phyloP scores from a whole-genome alignment of 176 grass and related monocot genomes.

The Triticum timopheevii region DNA sequence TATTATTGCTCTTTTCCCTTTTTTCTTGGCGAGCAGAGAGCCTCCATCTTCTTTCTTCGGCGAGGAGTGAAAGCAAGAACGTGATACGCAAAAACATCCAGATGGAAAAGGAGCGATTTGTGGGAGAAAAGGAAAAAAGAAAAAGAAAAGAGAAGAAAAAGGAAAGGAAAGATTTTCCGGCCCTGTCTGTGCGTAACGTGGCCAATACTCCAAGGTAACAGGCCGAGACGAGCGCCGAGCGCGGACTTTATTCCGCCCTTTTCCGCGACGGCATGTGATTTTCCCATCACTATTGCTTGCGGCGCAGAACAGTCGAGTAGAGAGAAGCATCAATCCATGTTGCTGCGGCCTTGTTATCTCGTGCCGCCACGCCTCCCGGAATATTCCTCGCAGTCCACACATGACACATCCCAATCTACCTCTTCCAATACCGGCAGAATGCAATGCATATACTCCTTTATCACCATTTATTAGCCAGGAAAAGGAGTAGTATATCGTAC shows the following conservation, averaged over 20 bases:
- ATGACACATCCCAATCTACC: background rate
- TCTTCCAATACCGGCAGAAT: too few relatives aligned
- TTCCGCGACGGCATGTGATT: constrained; percentile 16
- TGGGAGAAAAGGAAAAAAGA: background rate
- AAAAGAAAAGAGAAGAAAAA: background rate
- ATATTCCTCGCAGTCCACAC: background rate
- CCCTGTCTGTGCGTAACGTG: constrained; percentile 25
- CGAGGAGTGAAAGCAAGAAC: background rate
- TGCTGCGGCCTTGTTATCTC: background rate
- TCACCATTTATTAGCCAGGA: too few relatives aligned
- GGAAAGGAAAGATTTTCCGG: background rate
- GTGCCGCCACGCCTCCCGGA: background rate
- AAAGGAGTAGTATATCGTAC: too few relatives aligned
- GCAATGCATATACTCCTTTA: too few relatives aligned
- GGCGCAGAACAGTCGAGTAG: background rate
- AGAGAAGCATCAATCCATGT: constrained; percentile 41
- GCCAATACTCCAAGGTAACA: constrained; percentile 27
- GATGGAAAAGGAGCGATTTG: background rate
- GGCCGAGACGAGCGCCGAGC: background rate
- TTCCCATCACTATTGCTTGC: constrained; percentile 10
- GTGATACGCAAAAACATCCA: background rate
- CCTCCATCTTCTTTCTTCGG: background rate
- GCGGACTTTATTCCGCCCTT: constrained; percentile 3
- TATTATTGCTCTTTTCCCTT: too few relatives aligned
- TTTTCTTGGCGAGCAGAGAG: background rate